A percentile compares a stretch with the other conserved stretches of the same genome.
Evolutionary conservation across 2,329 filamentous ascomycete genomes (phyloP).

Genomic region (Fusarium sororula): DNA sequence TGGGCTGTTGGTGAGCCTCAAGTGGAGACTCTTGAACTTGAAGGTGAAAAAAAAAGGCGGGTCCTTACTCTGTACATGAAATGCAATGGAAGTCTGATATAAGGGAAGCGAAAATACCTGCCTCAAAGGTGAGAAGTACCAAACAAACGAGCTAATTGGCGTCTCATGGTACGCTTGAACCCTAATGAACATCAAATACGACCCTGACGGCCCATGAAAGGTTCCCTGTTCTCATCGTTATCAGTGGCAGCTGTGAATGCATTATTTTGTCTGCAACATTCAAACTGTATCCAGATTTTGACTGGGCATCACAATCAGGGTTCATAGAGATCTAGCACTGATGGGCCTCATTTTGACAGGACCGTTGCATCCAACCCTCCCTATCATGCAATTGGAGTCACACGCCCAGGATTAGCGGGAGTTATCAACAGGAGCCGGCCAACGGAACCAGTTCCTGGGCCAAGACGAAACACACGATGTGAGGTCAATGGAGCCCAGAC

Average conservation of each 20-base stretch:
- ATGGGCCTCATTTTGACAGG: conserved; percentile 12
- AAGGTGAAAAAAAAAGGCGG: conserved; percentile 11
- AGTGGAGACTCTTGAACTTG: conserved; percentile 29
- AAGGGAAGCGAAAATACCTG: not conserved
- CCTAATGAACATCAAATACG: not conserved
- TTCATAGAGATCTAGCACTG: conserved; percentile 1
- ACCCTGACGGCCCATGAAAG: not conserved
- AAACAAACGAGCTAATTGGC: not conserved
- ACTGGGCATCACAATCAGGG: not conserved
- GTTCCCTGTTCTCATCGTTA: not conserved
- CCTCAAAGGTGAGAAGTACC: conserved; percentile 9
- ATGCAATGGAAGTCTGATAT: not conserved
- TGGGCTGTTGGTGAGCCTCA: conserved; percentile 34
- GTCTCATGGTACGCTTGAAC: not conserved
- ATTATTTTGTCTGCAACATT: not conserved
- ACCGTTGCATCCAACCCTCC: conserved; percentile 8
- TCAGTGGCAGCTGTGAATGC: not conserved
- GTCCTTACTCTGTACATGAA: conserved; percentile 21
- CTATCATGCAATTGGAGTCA: conserved; percentile 25
- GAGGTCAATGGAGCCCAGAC: conserved; percentile 29
- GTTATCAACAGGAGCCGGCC: conserved; percentile 6
- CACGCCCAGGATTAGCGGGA: conserved; percentile 15
- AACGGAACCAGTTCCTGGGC: conserved; percentile 26
- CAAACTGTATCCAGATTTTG: not conserved
- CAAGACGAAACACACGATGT: conserved; percentile 29